Conservation (phyloP, 2,329 filamentous ascomycete species). For the Aureobasidium musti region DNA sequence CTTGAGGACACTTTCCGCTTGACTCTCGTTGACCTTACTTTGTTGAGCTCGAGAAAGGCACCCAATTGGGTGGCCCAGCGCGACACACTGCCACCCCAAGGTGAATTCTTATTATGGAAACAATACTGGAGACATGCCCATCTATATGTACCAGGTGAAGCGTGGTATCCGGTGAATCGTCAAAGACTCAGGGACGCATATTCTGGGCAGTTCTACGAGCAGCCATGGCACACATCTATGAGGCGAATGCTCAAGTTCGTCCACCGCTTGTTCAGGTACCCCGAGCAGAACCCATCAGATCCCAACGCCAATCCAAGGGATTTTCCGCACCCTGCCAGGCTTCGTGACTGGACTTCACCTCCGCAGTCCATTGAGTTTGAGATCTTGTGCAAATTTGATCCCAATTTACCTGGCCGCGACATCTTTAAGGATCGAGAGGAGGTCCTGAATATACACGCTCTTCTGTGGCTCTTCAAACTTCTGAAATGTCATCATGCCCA, state of each 20-base stretch:
- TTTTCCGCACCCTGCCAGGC: neutral
- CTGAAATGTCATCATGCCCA: neutral
- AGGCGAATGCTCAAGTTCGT: neutral
- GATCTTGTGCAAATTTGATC: neutral
- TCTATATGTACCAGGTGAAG: neutral
- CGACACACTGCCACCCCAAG: no score
- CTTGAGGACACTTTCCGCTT: neutral
- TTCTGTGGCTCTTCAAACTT: neutral
- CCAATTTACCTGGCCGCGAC: neutral
- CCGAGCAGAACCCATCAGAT: neutral
- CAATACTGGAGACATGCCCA: neutral
- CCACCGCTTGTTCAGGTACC: neutral
- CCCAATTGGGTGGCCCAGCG: neutral
- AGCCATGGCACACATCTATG: neutral
- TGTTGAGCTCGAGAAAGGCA: neutral
- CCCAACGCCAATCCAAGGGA: neutral
- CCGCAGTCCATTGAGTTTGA: neutral
- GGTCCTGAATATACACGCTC: neutral
- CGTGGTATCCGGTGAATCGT: neutral
- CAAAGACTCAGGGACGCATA: neutral
- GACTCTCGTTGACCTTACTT: neutral
- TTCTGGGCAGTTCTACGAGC: neutral
- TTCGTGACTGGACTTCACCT: neutral
- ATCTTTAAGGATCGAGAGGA: neutral
- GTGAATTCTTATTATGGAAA: neutral